Evolutionary conservation across 2,329 filamentous ascomycete genomes (phyloP).

Genomic region (Neophaeococcomyces mojaviensis): DNA sequence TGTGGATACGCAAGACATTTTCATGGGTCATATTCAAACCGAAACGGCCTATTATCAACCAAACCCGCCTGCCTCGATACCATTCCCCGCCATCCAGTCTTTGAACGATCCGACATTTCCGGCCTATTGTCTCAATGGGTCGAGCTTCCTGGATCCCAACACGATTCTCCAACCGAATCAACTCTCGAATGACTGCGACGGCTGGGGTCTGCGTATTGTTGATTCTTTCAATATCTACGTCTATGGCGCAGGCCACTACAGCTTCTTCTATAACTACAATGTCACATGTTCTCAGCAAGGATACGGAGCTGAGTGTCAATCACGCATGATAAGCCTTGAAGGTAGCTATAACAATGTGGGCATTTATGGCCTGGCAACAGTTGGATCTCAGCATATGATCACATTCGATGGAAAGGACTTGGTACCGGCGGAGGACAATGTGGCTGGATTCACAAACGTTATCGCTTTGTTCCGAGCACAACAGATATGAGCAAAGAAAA

Average conservation of each 20-base stretch:
- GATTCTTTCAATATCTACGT: slow-evolving; percentile 37
- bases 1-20: slow-evolving; percentile 36
- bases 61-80: slow-evolving; percentile 29
- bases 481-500: neutral
- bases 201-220: slow-evolving; percentile 44
- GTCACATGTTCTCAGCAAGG: slow-evolving; percentile 34
- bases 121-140: slow-evolving; percentile 6
- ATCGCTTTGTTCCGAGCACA: slow-evolving; percentile 9
- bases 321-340: slow-evolving; percentile 42
- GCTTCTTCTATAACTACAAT: slow-evolving; percentile 49
- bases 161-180: slow-evolving; percentile 21
- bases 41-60: slow-evolving; percentile 37
- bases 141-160: slow-evolving; percentile 4
- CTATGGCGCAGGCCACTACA: slow-evolving; percentile 49
- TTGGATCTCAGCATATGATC: slow-evolving; percentile 20
- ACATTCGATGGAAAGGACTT: slow-evolving; percentile 3
- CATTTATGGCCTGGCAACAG: slow-evolving; percentile 44
- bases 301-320: slow-evolving; percentile 39
- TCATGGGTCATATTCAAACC: slow-evolving; percentile 34
- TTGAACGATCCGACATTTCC: slow-evolving; percentile 31
- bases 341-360: slow-evolving; percentile 28
- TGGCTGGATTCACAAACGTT: slow-evolving; percentile 9
- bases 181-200: slow-evolving; percentile 30
- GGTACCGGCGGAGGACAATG: slow-evolving; percentile 23
- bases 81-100: slow-evolving; percentile 26